A percentile compares a stretch with the other conserved stretches of the same genome.
phyloP scores from a whole-genome alignment of 192 early-diverging fungal genomes.

The Coemansia sp. region DNA sequence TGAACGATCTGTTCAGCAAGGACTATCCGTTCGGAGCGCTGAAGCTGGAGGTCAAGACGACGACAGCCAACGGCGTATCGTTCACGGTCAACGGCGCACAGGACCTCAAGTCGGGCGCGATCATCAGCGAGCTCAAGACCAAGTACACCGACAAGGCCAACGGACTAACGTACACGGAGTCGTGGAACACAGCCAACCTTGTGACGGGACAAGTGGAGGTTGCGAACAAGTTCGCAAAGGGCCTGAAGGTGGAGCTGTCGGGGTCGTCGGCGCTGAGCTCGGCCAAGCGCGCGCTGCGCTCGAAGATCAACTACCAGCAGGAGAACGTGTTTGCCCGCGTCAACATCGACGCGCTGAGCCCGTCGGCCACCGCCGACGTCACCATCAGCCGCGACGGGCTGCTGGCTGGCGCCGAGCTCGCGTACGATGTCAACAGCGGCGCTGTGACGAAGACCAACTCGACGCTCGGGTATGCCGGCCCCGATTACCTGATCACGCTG shows the following conservation, averaged over 20 bases:
- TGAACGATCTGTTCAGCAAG: constrained; percentile 95
- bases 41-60: constrained; percentile 98
- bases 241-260: constrained; percentile 90
- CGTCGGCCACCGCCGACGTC: constrained; percentile 83
- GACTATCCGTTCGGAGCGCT: constrained; percentile 92
- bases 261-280: constrained; percentile 81
- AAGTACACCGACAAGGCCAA: constrained; percentile 95
- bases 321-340: constrained; percentile 86
- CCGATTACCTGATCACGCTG: constrained; percentile 86
- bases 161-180: constrained; percentile 93
- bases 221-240: constrained; percentile 91
- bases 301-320: constrained; percentile 93
- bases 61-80: constrained; percentile 90
- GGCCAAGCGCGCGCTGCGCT: constrained; percentile 45
- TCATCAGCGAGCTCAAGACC: constrained; percentile 95
- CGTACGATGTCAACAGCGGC: constrained; percentile 90
- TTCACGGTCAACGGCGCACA: constrained; percentile 94
- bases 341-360: constrained; percentile 92
- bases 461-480: constrained; percentile 81
- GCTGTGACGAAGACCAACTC: constrained; percentile 87
- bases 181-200: constrained; percentile 95
- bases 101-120: constrained; percentile 93
- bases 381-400: constrained; percentile 87
- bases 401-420: constrained; percentile 88
- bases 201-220: constrained; percentile 91